These are phyloP conservation scores for Terana coerulea DNA, from an alignment of 768 basidiomycete genomes.

Conservation along the genomic window DNA sequence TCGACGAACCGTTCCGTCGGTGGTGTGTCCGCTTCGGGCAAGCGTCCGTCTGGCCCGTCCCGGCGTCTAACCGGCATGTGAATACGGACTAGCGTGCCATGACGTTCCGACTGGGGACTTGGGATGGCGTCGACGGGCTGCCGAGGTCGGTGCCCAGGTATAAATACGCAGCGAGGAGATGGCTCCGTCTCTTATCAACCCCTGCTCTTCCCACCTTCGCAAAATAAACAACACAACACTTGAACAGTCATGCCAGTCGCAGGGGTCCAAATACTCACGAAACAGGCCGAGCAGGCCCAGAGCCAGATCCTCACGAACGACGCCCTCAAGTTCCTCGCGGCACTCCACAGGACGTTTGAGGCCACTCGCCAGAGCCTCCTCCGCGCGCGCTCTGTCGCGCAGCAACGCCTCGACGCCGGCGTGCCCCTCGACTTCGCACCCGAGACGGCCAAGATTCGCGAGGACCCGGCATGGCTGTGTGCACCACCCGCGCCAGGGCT, in stretches of 20 bases:
- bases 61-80: slow-evolving; percentile 22
- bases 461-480: slow-evolving; percentile 89
- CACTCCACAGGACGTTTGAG: slow-evolving; percentile 94
- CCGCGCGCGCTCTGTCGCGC: slow-evolving; percentile 71
- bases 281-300: slow-evolving; percentile 61
- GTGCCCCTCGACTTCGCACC: slow-evolving; percentile 80
- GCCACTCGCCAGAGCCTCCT: slow-evolving; percentile 79
- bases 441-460: slow-evolving; percentile 87
- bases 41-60: slow-evolving; percentile 6
- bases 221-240: too few relatives aligned
- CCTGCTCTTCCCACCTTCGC: slow-evolving; percentile 10
- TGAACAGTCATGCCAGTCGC: slow-evolving; percentile 50
- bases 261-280: slow-evolving; percentile 64
- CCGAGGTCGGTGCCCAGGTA: slow-evolving; percentile 29
- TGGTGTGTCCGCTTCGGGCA: background rate
- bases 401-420: slow-evolving; percentile 77
- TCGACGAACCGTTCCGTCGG: slow-evolving; percentile 6
- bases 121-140: slow-evolving; percentile 34
- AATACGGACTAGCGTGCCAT: slow-evolving; percentile 21
- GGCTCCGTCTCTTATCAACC: slow-evolving; percentile 17
- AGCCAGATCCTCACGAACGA: slow-evolving; percentile 78
- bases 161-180: background rate
- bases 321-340: slow-evolving; percentile 84
- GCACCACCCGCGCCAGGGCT: slow-evolving; percentile 89
- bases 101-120: slow-evolving; percentile 27